Evolutionary conservation across 148 eudicot species (phyloP), one percentile per base, ranked within the genome.

Genomic region (Gaultheria prostrata): DNA sequence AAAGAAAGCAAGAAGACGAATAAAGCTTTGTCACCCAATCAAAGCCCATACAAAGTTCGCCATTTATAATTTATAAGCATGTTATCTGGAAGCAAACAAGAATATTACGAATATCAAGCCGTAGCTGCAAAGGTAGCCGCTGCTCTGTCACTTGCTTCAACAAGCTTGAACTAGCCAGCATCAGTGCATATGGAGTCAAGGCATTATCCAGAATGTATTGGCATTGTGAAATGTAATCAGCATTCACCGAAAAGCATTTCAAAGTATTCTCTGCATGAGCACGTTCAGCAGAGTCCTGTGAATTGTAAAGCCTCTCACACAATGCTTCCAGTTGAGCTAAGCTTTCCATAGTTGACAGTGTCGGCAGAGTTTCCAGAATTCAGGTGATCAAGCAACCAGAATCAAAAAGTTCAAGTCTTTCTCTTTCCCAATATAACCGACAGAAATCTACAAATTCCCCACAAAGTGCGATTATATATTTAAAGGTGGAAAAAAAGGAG

Each of bases 71-170:
- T 14, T 13, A 59, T 79, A 50, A 32, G 51, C 74, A 51, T 51
- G 56, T 69, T 74, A 59, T 78, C 49, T 78, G 80, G 75, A 69
- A 79, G 61, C 81, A 84, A 87, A 88, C 71, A 80, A 86, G 91
- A 88, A 50, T 67, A 87, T 92, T 90, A 95, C 98, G 93, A 85
- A 95, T 93, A 90, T 95, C 95, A 80, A 95, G 94, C 54, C 95
- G 98, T 43, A 93, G 95, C 87, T 93, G 98, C 91, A 91, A 86
- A 30, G 94, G 89, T 72, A 95, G 90, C 13, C 92, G 89, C 61
- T 95, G 92, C 76, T 93, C 97, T 1, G 98, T 95, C 84, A 95
- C 98, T 92, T 95, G 98, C 91, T 95, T 95, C 93, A 95, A 87
- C 88, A 95, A 87, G 85, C 98, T 95, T 45, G 98, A 95, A 88